A percentile compares a stretch with the other conserved stretches of the same genome.
Conservation (phyloP, 2,329 filamentous ascomycete species). For the Apiospora sp. region DNA sequence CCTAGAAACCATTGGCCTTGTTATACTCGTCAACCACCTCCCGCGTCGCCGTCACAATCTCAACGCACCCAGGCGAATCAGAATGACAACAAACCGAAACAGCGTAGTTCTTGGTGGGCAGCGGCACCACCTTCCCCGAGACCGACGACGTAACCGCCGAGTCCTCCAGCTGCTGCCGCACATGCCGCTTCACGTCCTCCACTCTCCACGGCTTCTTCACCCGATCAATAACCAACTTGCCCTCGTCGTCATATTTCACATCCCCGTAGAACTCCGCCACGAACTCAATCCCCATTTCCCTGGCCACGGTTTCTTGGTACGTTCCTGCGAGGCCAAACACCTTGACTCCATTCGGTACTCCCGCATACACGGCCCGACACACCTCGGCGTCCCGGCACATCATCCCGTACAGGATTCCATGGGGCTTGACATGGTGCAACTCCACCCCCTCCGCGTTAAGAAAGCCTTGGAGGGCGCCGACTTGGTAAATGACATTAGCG, state of each 20-base stretch:
- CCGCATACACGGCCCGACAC: conserved; percentile 37
- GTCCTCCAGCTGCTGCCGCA: conserved; percentile 50
- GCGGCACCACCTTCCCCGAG: conserved; percentile 47
- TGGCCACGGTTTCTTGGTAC: conserved; percentile 37
- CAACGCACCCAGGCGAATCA: conserved; percentile 53
- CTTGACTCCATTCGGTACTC: conserved; percentile 34
- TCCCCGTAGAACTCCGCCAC: conserved; percentile 40
- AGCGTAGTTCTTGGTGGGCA: conserved; percentile 50
- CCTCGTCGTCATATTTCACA: conserved; percentile 39
- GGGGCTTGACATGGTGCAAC: conserved; percentile 26
- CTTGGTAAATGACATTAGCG: conserved; percentile 26
- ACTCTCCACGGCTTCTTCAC: conserved; percentile 61
- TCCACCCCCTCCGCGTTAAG: conserved; percentile 21
- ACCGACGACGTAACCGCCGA: conserved; percentile 48
- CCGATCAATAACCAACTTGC: conserved; percentile 47
- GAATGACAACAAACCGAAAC: conserved; percentile 56
- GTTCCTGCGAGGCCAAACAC: conserved; percentile 40
- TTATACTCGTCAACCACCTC: conserved; percentile 52
- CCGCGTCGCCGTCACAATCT: conserved; percentile 50
- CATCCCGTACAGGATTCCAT: conserved; percentile 41
- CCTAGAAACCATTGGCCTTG: conserved; percentile 27
- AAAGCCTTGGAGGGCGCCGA: conserved; percentile 23
- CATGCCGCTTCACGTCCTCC: conserved; percentile 49
- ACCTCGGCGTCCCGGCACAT: conserved; percentile 38
- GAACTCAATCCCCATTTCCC: conserved; percentile 37